A percentile compares a stretch with the other conserved stretches of the same genome.
Evolutionary conservation across 768 basidiomycete species (phyloP).

Genomic region (Cytidiella melzeri): DNA sequence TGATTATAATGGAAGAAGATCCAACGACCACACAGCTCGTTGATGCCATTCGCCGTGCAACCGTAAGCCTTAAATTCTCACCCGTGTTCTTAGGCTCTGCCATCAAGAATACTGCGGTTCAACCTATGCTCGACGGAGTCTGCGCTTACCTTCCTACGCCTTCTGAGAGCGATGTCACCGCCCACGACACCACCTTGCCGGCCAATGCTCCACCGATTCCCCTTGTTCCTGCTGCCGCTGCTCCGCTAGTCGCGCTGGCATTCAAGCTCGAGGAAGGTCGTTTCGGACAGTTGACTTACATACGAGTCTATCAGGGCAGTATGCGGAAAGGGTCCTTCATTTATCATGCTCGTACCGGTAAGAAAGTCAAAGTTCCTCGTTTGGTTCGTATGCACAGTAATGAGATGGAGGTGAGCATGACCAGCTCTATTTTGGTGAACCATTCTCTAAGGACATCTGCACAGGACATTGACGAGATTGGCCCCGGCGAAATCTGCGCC

Average conservation of each 20-base stretch:
- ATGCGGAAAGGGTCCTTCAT: conserved; percentile 82
- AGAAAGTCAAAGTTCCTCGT: conserved; percentile 94
- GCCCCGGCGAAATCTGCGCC: conserved; percentile 98
- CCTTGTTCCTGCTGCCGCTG: conserved; percentile 75
- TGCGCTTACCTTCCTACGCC: conserved; percentile 94
- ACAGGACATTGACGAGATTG: conserved; percentile 83
- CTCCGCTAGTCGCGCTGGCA: conserved; percentile 88
- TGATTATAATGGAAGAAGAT: conserved; percentile 78
- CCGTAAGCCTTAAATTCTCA: conserved; percentile 83
- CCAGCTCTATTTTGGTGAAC: background rate
- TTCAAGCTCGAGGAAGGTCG: conserved; percentile 99
- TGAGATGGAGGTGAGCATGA: conserved; percentile 84
- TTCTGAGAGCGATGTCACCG: conserved; percentile 67
- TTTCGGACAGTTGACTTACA: conserved; percentile 96
- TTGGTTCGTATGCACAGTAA: conserved; percentile 98
- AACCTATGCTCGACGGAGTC: conserved; percentile 90
- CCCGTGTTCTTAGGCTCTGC: conserved; percentile 97
- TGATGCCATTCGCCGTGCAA: conserved; percentile 83
- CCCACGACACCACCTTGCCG: conserved; percentile 76
- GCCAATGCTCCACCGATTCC: conserved; percentile 61
- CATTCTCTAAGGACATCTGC: conserved; percentile 22
- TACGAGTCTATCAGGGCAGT: conserved; percentile 95
- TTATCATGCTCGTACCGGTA: conserved; percentile 90
- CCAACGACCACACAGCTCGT: conserved; percentile 72
- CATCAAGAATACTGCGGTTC: conserved; percentile 94